These are phyloP conservation scores for Saprolegnia parasitica DNA, from an alignment of 352 stramenopile species.

Conservation along the genomic window DNA sequence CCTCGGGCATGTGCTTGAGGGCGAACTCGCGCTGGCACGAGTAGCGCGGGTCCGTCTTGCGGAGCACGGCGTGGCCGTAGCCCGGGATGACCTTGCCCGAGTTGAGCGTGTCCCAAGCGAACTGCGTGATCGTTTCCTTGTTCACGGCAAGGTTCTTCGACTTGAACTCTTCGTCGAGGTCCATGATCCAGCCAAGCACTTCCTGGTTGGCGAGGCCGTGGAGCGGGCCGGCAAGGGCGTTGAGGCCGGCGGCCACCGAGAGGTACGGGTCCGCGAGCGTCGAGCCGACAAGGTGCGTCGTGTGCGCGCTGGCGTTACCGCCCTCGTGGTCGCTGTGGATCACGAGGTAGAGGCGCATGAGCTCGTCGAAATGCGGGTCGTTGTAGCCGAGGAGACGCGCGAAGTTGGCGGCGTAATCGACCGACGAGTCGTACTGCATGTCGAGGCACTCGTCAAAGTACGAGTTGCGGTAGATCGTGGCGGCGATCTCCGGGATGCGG, in stretches of 20 bases:
- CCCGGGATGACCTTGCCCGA: conserved; percentile 98
- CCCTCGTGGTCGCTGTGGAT: conserved; percentile 99
- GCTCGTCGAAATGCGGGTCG: conserved; percentile 95
- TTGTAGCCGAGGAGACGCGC: conserved; percentile 98
- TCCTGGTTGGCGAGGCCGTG: conserved; percentile 99
- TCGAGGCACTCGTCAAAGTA: conserved; percentile 95
- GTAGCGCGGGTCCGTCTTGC: conserved; percentile 99
- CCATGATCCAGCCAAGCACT: conserved; percentile 91
- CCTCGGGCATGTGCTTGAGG: conserved; percentile 98
- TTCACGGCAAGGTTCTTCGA: conserved; percentile 94
- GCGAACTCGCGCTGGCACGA: conserved; percentile 99
- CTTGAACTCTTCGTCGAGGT: conserved; percentile 95
- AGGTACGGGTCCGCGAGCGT: conserved; percentile 98
- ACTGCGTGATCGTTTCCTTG: conserved; percentile 98
- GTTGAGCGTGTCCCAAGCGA: conserved; percentile 98
- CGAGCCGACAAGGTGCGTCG: conserved; percentile 97
- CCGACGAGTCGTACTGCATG: conserved; percentile 88
- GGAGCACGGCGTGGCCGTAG: conserved; percentile 97
- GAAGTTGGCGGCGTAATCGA: conserved; percentile 99
- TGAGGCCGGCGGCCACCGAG: conserved; percentile 94
- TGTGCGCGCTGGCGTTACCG: conserved; percentile 97
- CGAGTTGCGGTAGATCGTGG: conserved; percentile 98
- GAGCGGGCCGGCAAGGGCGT: conserved; percentile 96
- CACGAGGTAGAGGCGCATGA: conserved; percentile 99
- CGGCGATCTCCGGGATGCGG: conserved; percentile 95